A percentile compares a stretch with the other conserved stretches of the same genome.
Conservation (phyloP, 2,329 filamentous ascomycete species). For the Ophiocordyceps australis region DNA sequence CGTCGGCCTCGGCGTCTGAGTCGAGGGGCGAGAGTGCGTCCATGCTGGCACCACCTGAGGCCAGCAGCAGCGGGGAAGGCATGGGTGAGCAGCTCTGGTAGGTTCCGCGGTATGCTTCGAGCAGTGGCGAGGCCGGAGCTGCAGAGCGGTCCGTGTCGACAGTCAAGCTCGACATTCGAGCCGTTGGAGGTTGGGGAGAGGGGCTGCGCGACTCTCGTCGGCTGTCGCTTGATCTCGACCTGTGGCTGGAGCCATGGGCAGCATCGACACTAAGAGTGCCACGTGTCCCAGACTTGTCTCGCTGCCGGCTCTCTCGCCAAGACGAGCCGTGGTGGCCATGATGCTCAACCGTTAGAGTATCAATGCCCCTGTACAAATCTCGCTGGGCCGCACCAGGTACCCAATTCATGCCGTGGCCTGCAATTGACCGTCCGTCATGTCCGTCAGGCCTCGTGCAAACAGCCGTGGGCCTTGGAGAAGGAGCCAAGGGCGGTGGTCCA, state of each 20-base stretch:
- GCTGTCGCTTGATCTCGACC: conserved; percentile 11
- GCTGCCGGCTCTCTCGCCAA: conserved; percentile 10
- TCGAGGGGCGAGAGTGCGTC: conserved; percentile 33
- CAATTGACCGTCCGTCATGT: too few species aligned
- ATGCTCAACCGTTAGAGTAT: too few species aligned
- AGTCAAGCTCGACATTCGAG: conserved; percentile 32
- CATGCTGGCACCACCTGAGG: conserved; percentile 26
- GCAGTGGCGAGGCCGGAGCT: conserved; percentile 63
- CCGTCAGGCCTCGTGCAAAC: too few species aligned
- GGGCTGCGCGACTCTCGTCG: conserved; percentile 18
- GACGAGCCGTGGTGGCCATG: conserved; percentile 16
- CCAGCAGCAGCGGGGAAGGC: conserved; percentile 58
- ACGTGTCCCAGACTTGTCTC: conserved; percentile 12
- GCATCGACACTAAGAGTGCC: too few species aligned
- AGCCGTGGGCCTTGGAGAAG: conserved; percentile 8
- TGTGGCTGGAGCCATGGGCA: conserved; percentile 4
- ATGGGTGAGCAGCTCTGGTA: conserved; percentile 92
- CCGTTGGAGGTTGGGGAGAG: conserved; percentile 28
- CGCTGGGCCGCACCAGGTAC: too few species aligned
- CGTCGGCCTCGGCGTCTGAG: conserved; percentile 24
- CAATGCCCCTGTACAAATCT: too few species aligned
- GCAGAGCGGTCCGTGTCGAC: conserved; percentile 29
- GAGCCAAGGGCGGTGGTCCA: conserved; percentile 14
- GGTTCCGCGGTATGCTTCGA: conserved; percentile 84
- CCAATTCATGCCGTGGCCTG: too few species aligned